Evolutionary conservation across 1,284 basidiomycete species (phyloP).

Genomic region (Malassezia equina): DNA sequence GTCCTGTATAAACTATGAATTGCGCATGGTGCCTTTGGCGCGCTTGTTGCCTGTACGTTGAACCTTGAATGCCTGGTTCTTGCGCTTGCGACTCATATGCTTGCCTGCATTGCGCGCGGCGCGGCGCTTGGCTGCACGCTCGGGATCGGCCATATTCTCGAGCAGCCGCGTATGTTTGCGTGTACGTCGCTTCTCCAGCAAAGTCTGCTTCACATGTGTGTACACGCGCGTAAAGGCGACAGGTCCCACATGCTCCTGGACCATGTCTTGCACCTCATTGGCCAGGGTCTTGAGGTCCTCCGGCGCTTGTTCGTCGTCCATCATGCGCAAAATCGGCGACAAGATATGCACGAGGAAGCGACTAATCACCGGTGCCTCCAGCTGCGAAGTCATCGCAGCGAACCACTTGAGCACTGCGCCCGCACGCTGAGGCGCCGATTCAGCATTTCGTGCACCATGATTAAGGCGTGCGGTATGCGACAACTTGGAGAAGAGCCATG

Average conservation of each 20-base stretch:
- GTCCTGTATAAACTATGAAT: not conserved
- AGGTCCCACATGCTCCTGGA: slow-evolving; percentile 75
- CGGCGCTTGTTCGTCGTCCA: slow-evolving; percentile 56
- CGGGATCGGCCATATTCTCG: slow-evolving; percentile 35
- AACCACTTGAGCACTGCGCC: slow-evolving; percentile 57
- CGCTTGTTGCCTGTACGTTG: slow-evolving; percentile 4
- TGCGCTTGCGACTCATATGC: slow-evolving; percentile 28
- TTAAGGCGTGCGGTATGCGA: slow-evolving; percentile 66
- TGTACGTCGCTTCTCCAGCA: slow-evolving; percentile 61
- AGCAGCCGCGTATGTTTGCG: slow-evolving; percentile 60
- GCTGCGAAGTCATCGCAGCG: slow-evolving; percentile 70
- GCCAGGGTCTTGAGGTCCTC: slow-evolving; percentile 70
- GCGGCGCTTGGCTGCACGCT: slow-evolving; percentile 24
- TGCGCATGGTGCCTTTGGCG: not conserved
- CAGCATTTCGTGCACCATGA: slow-evolving; percentile 25
- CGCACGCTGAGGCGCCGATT: slow-evolving; percentile 21
- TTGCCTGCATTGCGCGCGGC: slow-evolving; percentile 20
- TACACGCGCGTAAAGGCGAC: slow-evolving; percentile 70
- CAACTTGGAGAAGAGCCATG: slow-evolving; percentile 86
- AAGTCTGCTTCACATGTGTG: slow-evolving; percentile 65
- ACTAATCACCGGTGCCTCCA: slow-evolving; percentile 57
- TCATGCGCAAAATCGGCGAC: slow-evolving; percentile 71
- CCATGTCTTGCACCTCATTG: slow-evolving; percentile 72
- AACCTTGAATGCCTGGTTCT: slow-evolving; percentile 16
- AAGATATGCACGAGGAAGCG: slow-evolving; percentile 72